Percentiles rank a stretch among this genome's conserved stretches.
phyloP scores from a whole-genome alignment of 2,329 filamentous ascomycete genomes.

The Hymenoscyphus infarciens region DNA sequence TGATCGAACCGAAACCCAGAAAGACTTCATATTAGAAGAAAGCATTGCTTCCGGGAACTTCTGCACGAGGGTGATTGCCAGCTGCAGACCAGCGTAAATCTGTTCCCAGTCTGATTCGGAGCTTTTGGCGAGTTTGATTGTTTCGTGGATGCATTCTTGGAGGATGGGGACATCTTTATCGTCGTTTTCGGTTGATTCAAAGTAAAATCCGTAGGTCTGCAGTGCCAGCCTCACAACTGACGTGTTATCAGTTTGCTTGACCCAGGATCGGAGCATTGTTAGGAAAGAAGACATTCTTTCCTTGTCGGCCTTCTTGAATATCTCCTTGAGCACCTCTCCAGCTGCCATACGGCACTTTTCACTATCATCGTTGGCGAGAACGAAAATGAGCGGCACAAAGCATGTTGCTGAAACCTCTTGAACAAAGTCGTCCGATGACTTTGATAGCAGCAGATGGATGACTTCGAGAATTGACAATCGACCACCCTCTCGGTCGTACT shows the following conservation, averaged over 20 bases:
- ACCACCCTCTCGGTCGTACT: conserved; percentile 85
- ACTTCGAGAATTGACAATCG: conserved; percentile 92
- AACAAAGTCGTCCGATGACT: conserved; percentile 75
- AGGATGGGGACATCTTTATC: conserved; percentile 56
- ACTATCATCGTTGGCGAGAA: conserved; percentile 84
- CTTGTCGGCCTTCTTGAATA: conserved; percentile 74
- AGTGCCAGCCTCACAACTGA: conserved; percentile 70
- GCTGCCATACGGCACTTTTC: conserved; percentile 81
- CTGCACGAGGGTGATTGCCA: conserved; percentile 64
- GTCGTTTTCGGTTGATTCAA: conserved; percentile 60
- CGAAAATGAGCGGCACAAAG: conserved; percentile 82
- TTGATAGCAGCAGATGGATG: conserved; percentile 78
- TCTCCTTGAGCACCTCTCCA: conserved; percentile 71
- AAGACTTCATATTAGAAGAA: conserved; percentile 51
- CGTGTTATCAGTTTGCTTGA: conserved; percentile 69
- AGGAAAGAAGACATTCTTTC: conserved; percentile 70
- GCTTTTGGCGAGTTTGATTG: conserved; percentile 51
- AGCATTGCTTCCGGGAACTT: conserved; percentile 63
- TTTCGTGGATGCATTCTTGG: conserved; percentile 49
- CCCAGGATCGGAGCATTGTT: conserved; percentile 67
- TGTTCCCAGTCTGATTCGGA: conserved; percentile 64
- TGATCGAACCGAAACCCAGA: conserved; percentile 68
- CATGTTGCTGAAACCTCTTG: conserved; percentile 78
- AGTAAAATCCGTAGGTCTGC: conserved; percentile 78
- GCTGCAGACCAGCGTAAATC: conserved; percentile 68